Conservation (phyloP, 176 grass and related monocot species). For the Zizania latifolia region DNA sequence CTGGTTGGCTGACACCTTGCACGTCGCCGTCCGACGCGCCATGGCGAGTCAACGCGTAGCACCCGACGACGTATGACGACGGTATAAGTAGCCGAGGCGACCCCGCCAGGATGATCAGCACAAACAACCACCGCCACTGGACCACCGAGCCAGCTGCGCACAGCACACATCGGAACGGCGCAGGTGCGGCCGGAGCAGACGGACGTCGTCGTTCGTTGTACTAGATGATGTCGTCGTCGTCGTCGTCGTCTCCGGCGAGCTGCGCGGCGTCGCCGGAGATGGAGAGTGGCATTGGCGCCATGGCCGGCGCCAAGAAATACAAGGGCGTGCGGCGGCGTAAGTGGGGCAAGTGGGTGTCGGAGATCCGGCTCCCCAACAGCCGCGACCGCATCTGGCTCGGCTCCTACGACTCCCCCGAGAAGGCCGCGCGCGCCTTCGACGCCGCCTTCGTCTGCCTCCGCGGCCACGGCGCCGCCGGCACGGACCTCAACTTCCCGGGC, state of each 20-base stretch:
- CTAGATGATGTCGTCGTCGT: conserved; percentile 6
- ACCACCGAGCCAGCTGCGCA: neutral
- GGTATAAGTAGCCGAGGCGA: conserved; percentile 32
- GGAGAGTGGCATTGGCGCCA: neutral
- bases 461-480: conserved; percentile 30
- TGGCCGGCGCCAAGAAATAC: conserved; percentile 37
- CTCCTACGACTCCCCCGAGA: conserved; percentile 69
- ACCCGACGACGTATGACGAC: conserved; percentile 9
- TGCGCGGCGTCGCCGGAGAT: neutral
- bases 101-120: neutral
- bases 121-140: neutral
- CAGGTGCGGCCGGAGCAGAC: neutral
- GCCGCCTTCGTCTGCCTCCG: conserved; percentile 75
- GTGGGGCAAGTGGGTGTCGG: conserved; percentile 99
- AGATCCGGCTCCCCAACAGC: conserved; percentile 88
- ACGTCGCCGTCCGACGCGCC: conserved; percentile 47
- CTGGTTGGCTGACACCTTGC: conserved; percentile 12
- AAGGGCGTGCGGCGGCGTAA: conserved; percentile 78
- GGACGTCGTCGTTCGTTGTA: neutral
- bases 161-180: conserved; percentile 10
- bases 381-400: conserved; percentile 81
- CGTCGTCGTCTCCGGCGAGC: neutral
- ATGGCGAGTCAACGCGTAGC: conserved; percentile 30
- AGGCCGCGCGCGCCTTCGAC: conserved; percentile 76
- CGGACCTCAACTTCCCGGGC: conserved; percentile 63